These are phyloP conservation scores for Exophiala dermatitidis DNA, from an alignment of 2,329 filamentous ascomycete species.

Conservation along the genomic window DNA sequence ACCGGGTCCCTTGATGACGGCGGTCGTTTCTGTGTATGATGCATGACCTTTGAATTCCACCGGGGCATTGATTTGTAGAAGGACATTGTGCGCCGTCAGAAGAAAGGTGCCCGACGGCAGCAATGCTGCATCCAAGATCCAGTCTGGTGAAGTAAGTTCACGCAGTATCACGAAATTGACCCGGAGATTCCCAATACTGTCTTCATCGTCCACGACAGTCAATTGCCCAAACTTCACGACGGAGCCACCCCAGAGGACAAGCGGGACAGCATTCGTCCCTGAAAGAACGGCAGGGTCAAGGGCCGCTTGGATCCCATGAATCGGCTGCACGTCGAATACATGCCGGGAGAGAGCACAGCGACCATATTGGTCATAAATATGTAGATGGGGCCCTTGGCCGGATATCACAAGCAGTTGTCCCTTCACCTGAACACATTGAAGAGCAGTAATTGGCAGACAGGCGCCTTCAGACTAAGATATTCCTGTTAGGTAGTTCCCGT, in stretches of 20 bases:
- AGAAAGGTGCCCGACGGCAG: conserved; percentile 46
- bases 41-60: conserved; percentile 17
- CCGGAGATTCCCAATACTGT: conserved; percentile 27
- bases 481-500: background rate
- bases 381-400: conserved; percentile 35
- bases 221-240: conserved; percentile 32
- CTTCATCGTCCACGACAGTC: background rate
- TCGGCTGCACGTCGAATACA: conserved; percentile 20
- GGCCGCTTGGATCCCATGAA: conserved; percentile 13
- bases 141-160: conserved; percentile 56
- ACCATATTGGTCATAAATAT: conserved; percentile 32
- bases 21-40: conserved; percentile 29
- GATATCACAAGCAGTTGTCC: conserved; percentile 32
- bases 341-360: conserved; percentile 32
- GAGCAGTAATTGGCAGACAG: conserved; percentile 39
- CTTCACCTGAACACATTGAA: conserved; percentile 31
- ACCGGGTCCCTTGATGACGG: conserved; percentile 51
- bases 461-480: conserved; percentile 6
- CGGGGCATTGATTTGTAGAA: conserved; percentile 46
- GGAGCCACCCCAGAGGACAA: conserved; percentile 59
- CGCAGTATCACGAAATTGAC: conserved; percentile 31
- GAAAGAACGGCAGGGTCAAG: conserved; percentile 13
- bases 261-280: conserved; percentile 19
- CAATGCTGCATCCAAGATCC: conserved; percentile 62
- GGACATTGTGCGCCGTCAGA: conserved; percentile 81